phyloP scores from a whole-genome alignment of 2,329 filamentous ascomycete species.

The Lecanicillium sp. region DNA sequence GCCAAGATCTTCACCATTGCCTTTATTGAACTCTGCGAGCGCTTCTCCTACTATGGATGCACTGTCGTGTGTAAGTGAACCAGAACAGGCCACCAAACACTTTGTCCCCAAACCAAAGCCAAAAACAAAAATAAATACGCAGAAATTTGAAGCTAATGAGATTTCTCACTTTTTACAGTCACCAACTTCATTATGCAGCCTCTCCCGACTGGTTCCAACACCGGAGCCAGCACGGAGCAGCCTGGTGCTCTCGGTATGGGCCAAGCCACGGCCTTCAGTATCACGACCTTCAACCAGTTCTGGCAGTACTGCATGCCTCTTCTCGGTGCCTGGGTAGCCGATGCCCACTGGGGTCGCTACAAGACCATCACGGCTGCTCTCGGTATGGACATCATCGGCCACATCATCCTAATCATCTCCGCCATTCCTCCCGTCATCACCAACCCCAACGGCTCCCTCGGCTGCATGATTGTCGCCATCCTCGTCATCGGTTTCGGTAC shows the following conservation, averaged over 20 bases:
- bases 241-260: constrained; percentile 50
- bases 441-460: constrained; percentile 47
- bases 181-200: constrained; percentile 58
- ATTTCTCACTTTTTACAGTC: constrained; percentile 16
- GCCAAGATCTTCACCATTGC: constrained; percentile 55
- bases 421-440: constrained; percentile 57
- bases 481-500: constrained; percentile 51
- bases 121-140: too few species aligned
- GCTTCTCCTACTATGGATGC: constrained; percentile 66
- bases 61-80: constrained; percentile 56
- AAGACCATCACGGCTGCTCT: constrained; percentile 60
- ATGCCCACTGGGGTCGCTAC: constrained; percentile 60
- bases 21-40: constrained; percentile 63
- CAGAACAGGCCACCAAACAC: neutral
- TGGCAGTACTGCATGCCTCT: constrained; percentile 55
- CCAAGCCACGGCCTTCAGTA: constrained; percentile 41
- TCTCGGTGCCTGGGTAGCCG: constrained; percentile 40
- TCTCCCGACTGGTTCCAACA: constrained; percentile 45
- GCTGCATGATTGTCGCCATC: constrained; percentile 55
- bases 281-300: constrained; percentile 45
- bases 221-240: constrained; percentile 39
- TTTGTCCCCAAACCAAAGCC: neutral
- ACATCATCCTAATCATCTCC: constrained; percentile 57
- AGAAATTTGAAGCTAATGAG: too few species aligned
- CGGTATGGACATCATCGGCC: constrained; percentile 54